phyloP scores from a whole-genome alignment of 805 yeast genomes.

The Lipomyces mesembrius region DNA sequence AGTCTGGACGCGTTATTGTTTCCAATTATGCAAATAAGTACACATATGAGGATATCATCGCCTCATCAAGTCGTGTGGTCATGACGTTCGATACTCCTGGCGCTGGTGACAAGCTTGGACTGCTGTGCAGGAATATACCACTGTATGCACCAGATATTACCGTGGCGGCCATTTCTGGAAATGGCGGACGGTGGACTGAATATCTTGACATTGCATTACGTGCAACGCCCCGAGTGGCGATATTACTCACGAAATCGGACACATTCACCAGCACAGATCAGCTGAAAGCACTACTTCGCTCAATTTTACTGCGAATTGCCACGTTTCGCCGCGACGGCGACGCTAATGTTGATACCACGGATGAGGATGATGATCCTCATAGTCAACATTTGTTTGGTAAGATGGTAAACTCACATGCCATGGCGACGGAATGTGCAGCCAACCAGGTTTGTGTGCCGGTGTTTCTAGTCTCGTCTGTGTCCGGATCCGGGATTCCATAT shows the following conservation, averaged over 20 bases:
- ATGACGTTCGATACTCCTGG: constrained; percentile 37
- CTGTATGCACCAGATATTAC: constrained; percentile 32
- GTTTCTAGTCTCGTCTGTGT: constrained; percentile 33
- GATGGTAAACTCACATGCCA: constrained; percentile 28
- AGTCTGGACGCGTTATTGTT: constrained; percentile 8
- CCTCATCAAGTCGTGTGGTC: constrained; percentile 29
- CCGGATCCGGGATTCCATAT: constrained; percentile 28
- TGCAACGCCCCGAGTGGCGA: constrained; percentile 25
- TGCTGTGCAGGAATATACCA: constrained; percentile 26
- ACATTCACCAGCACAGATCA: constrained; percentile 21
- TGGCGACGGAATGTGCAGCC: constrained; percentile 29
- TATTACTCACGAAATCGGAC: constrained; percentile 33
- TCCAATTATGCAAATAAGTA: constrained; percentile 29
- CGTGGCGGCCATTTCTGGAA: constrained; percentile 20
- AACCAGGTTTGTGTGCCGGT: constrained; percentile 31
- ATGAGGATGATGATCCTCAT: background rate
- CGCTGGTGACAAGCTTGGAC: constrained; percentile 20
- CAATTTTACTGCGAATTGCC: constrained; percentile 22
- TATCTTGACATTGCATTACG: constrained; percentile 27
- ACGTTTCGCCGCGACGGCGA: constrained; percentile 8
- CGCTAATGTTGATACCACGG: background rate
- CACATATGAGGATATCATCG: constrained; percentile 32
- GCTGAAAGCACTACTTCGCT: constrained; percentile 21
- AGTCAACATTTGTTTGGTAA: constrained; percentile 24
- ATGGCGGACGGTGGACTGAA: constrained; percentile 27